phyloP scores from a whole-genome alignment of 352 stramenopile genomes.

The Phytophthora capsici region DNA sequence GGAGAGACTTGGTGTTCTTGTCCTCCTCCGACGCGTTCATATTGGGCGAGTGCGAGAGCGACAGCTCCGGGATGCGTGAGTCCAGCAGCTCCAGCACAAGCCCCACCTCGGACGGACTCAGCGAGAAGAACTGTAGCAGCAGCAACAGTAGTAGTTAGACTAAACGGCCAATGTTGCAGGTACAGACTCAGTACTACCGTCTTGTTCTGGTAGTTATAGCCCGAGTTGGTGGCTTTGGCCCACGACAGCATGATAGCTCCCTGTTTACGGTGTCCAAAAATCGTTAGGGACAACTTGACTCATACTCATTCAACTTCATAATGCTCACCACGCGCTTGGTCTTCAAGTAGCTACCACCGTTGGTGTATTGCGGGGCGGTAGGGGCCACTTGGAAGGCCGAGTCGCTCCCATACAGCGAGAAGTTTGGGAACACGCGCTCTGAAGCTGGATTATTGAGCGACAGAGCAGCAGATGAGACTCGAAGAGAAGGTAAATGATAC shows the following conservation, averaged over 20 bases:
- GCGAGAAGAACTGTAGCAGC: constrained; percentile 74
- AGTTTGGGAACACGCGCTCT: constrained; percentile 79
- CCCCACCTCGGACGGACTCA: constrained; percentile 80
- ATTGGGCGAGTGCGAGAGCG: constrained; percentile 79
- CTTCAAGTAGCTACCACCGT: constrained; percentile 78
- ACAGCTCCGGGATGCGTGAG: constrained; percentile 63
- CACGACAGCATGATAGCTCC: constrained; percentile 86
- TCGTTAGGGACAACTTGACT: constrained; percentile 5
- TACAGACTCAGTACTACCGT: constrained; percentile 42
- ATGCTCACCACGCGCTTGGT: constrained; percentile 72
- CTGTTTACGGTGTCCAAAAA: constrained; percentile 36
- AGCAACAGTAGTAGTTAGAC: constrained; percentile 9
- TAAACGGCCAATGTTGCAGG: background rate
- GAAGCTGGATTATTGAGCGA: constrained; percentile 35
- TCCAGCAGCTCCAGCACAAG: constrained; percentile 83
- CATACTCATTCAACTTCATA: background rate
- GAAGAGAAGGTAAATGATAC: background rate
- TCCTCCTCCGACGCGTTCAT: constrained; percentile 68
- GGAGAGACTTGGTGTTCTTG: constrained; percentile 60
- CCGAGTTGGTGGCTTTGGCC: constrained; percentile 69
- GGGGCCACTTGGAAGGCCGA: constrained; percentile 80
- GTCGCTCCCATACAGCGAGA: constrained; percentile 75
- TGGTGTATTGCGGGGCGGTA: constrained; percentile 68
- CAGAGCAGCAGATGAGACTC: constrained; percentile 13
- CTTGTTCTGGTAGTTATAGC: constrained; percentile 88